Percentiles rank a stretch among this genome's conserved stretches.
Conservation (phyloP, 768 basidiomycete species). For the Boletus vermiculosoides region DNA sequence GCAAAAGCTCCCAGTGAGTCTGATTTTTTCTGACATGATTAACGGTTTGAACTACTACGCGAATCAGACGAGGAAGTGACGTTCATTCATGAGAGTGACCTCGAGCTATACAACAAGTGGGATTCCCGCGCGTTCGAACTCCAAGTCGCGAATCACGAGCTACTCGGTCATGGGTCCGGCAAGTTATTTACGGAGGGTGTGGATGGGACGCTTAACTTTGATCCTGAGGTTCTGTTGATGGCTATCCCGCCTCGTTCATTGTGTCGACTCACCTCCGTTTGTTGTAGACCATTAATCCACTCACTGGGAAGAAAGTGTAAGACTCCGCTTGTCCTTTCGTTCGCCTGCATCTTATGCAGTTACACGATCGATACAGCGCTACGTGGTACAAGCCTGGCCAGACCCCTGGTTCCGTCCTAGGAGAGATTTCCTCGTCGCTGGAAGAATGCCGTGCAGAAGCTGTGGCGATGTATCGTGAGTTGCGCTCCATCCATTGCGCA, state of each 20-base stretch:
- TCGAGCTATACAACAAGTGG: conserved; percentile 73
- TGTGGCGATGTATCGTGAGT: conserved; percentile 76
- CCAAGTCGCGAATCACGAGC: conserved; percentile 88
- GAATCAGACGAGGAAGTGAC: conserved; percentile 70
- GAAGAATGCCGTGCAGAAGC: conserved; percentile 93
- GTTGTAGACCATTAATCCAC: conserved; percentile 72
- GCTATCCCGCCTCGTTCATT: background rate
- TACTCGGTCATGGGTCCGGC: conserved; percentile 83
- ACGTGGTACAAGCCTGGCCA: conserved; percentile 91
- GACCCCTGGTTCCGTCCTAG: conserved; percentile 77
- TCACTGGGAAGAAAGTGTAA: conserved; percentile 75
- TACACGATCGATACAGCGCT: conserved; percentile 39
- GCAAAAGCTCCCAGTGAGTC: conserved; percentile 80
- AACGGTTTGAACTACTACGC: background rate
- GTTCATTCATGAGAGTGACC: conserved; percentile 80
- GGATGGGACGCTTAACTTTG: conserved; percentile 81
- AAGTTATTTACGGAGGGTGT: conserved; percentile 76
- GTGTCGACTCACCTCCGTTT: background rate
- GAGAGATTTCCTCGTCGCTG: conserved; percentile 87
- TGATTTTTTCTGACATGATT: background rate
- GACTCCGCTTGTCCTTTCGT: conserved; percentile 15
- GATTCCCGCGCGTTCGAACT: conserved; percentile 78
- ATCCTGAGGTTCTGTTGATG: conserved; percentile 53
- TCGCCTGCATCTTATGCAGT: background rate
- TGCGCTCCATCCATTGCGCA: background rate